Conservation (phyloP, 768 basidiomycete genomes). For the Tubosaeta brunneosetosa region DNA sequence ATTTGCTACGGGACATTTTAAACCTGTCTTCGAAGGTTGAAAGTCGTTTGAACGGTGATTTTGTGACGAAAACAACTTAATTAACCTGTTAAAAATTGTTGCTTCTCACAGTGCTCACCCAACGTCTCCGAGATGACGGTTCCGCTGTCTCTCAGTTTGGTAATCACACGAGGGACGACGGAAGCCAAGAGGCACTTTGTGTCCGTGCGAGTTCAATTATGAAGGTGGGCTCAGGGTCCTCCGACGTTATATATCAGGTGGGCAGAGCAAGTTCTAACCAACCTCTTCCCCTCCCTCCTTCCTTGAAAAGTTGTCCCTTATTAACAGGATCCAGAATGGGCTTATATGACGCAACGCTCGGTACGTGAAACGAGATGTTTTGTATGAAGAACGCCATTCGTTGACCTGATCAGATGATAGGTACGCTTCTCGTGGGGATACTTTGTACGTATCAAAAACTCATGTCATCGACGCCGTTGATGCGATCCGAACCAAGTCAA, state of each 20-base stretch:
- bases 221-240: not conserved
- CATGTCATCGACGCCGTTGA: not conserved
- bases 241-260: not conserved
- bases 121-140: not conserved
- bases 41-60: no score
- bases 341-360: constrained; percentile 1
- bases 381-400: not conserved
- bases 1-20: not conserved
- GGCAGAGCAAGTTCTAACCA: no score
- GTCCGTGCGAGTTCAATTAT: not conserved
- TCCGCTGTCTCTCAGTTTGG: not conserved
- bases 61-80: no score
- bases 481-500: constrained; percentile 12
- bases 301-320: not conserved
- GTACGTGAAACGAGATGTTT: not conserved
- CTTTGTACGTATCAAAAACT: constrained; percentile 13
- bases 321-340: not conserved
- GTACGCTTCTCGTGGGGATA: constrained; percentile 18
- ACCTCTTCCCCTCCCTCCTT: not conserved
- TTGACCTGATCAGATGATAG: constrained; percentile 4
- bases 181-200: not conserved
- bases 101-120: not conserved
- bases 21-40: no score
- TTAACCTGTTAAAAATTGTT: not conserved
- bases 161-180: not conserved